Base-by-base conservation (phyloP, 805 yeast species). In the Yarrowia alimentaria region DNA sequence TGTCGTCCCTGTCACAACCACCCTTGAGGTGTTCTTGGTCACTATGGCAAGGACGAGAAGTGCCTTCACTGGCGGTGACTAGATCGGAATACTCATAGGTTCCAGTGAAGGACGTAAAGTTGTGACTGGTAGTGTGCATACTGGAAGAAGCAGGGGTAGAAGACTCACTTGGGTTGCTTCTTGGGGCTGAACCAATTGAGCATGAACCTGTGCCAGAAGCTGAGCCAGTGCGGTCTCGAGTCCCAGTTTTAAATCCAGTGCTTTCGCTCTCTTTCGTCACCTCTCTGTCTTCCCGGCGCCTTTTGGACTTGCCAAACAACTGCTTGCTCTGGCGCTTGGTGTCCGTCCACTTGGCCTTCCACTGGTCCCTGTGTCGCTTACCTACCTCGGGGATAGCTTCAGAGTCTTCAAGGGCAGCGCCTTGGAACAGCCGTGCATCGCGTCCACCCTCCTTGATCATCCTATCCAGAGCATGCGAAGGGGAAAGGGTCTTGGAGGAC, bases 361-460 rank as follows among this genome's bases (percentile, higher is more conserved):
- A 40, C 19, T 40, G 47, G 19, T 40, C 47, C 3, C 47, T 28
- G 19, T 40, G 47, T 9, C 47, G 47, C 19, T 40, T 40, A n/a
- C n/a, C n/a, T n/a, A n/a, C n/a, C n/a, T n/a, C n/a, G n/a, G 24
- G 47, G 32, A 9, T 24, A 13, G 8, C 12, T 14, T 1, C 4
- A 6, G n/a, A 3, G 17, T 6, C 25, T 19, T 13, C 17, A 7
- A 19, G 3, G 33, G 19, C 18, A 6, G 17, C 18, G 9, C 18
- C 47, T 8, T 28, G 47, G 30, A n/a, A 40, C 10, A 40, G n/a
- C 13, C 33, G 25, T 6, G 47, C 47, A 6, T 40, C 33, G 7
- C 33, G n/a, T 13, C 47, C 47, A n/a, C 47, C 47, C 5, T 13
- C 6, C n/a, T 20, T 40, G 47, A 40, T 40, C 47, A 40, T 40